These are phyloP conservation scores for Entomortierella beljakovae DNA, from an alignment of 192 early-diverging fungal genomes.

Conservation along the genomic window DNA sequence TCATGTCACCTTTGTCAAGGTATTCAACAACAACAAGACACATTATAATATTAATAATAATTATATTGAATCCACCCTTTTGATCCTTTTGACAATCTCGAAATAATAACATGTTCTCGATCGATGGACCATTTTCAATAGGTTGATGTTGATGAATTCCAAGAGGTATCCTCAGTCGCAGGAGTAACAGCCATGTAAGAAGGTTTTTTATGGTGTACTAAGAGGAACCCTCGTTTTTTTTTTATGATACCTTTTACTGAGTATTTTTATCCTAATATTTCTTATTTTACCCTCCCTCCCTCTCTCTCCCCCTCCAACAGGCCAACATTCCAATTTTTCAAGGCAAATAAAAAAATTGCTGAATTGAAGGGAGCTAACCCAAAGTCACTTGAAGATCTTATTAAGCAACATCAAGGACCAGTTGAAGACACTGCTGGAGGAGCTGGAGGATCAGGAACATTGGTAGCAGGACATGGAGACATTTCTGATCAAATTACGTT, in stretches of 20 bases:
- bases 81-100: neutral
- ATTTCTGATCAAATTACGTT: conserved; percentile 71
- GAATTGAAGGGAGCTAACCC: conserved; percentile 88
- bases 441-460: conserved; percentile 12
- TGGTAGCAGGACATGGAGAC: conserved; percentile 65
- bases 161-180: conserved; percentile 55
- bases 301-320: conserved; percentile 50
- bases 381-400: conserved; percentile 70
- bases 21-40: conserved; percentile 7
- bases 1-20: conserved; percentile 65
- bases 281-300: neutral
- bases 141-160: conserved; percentile 59
- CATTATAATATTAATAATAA: neutral
- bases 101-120: neutral
- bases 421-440: conserved; percentile 43
- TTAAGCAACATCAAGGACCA: conserved; percentile 73
- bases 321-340: conserved; percentile 91
- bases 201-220: no score
- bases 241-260: neutral
- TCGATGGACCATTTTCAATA: conserved; percentile 13
- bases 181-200: conserved; percentile 64
- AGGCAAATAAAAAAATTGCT: conserved; percentile 76
- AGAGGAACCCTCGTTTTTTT: no score
- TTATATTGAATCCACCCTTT: neutral
- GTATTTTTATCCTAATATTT: neutral